These are phyloP conservation scores for Protomyces arabidopsidicola DNA, from an alignment of 1,139 yeast genomes.

Conservation along the genomic window DNA sequence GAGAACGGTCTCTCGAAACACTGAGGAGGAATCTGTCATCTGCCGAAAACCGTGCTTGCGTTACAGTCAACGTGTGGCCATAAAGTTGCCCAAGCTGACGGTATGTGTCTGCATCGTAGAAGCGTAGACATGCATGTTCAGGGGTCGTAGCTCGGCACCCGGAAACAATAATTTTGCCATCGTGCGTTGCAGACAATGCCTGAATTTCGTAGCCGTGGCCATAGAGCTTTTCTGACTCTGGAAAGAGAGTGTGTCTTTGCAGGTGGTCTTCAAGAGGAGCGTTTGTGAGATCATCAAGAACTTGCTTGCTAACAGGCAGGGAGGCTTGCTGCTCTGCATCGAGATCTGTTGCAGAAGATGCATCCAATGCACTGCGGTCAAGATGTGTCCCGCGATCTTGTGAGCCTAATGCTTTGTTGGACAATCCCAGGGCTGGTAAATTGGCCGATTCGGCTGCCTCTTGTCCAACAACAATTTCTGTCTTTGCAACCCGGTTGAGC, in stretches of 20 bases:
- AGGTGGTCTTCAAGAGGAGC: slow-evolving; percentile 88
- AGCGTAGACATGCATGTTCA: slow-evolving; percentile 78
- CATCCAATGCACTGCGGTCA: slow-evolving; percentile 35
- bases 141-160: slow-evolving; percentile 86
- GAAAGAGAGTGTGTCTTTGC: slow-evolving; percentile 89
- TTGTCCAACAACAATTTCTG: slow-evolving; percentile 29
- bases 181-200: slow-evolving; percentile 67
- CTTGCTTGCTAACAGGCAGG: slow-evolving; percentile 13
- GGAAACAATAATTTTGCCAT: slow-evolving; percentile 65
- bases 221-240: slow-evolving; percentile 87
- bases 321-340: slow-evolving; percentile 36
- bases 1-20: slow-evolving; percentile 87
- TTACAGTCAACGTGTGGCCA: slow-evolving; percentile 79
- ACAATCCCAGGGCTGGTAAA: slow-evolving; percentile 86
- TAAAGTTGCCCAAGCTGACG: slow-evolving; percentile 48
- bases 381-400: slow-evolving; percentile 41
- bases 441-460: slow-evolving; percentile 76
- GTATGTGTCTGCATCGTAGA: slow-evolving; percentile 66
- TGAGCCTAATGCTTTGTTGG: slow-evolving; percentile 75
- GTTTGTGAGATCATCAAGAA: slow-evolving; percentile 39
- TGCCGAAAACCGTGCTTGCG: slow-evolving; percentile 72
- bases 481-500: slow-evolving; percentile 40
- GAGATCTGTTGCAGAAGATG: slow-evolving; percentile 42
- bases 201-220: slow-evolving; percentile 97
- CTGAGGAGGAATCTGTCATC: slow-evolving; percentile 64